phyloP scores from a whole-genome alignment of 179 eudicot species.

The Amaranthus tricolor region DNA sequence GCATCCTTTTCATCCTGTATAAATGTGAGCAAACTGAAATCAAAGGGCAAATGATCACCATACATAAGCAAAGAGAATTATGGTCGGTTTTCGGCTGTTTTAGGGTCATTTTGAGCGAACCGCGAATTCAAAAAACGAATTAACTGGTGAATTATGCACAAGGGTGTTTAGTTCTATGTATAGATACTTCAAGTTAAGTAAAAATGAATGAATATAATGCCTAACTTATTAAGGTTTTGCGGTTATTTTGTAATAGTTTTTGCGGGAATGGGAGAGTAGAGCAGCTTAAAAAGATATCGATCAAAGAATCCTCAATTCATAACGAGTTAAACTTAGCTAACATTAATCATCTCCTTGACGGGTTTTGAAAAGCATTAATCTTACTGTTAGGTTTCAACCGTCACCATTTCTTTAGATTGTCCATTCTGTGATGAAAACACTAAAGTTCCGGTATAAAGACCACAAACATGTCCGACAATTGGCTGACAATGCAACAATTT shows the following conservation, averaged over 20 bases:
- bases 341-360: background rate
- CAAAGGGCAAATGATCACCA: conserved; percentile 11
- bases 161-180: background rate
- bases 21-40: conserved; percentile 5
- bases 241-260: background rate
- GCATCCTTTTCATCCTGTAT: conserved; percentile 92
- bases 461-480: background rate
- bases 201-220: background rate
- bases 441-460: background rate
- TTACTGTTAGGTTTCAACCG: background rate
- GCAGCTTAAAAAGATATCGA: background rate
- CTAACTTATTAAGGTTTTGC: background rate
- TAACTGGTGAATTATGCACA: too few relatives aligned
- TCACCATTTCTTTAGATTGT: background rate
- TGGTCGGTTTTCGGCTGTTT: too few relatives aligned
- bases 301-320: background rate
- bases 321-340: background rate
- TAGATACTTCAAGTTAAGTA: background rate
- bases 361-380: background rate
- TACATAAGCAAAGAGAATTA: background rate
- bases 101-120: too few relatives aligned
- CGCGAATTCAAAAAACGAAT: too few relatives aligned
- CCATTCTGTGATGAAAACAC: background rate
- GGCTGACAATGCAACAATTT: background rate
- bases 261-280: background rate